Conservation (phyloP, 2,329 filamentous ascomycete genomes). For the Podosphaera xanthii region DNA sequence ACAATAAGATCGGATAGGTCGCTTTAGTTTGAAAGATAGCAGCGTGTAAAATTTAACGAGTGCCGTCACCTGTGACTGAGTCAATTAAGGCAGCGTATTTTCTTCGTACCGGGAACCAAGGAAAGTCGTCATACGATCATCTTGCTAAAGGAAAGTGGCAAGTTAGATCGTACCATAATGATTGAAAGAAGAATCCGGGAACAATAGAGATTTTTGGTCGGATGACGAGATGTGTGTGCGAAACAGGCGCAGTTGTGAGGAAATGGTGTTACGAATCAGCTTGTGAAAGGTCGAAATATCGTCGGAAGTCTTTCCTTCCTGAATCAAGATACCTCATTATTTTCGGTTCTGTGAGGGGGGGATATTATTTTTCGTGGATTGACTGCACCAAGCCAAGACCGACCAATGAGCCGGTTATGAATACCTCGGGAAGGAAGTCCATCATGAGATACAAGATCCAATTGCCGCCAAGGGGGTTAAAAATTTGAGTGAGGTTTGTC, state of each 20-base stretch:
- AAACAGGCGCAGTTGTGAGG: background rate
- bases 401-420: background rate
- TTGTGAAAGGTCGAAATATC: background rate
- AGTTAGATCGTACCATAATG: background rate
- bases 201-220: background rate
- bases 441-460: slow-evolving; percentile 1
- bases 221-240: background rate
- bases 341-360: background rate
- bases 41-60: background rate
- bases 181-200: background rate
- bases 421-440: slow-evolving; percentile 2
- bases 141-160: background rate
- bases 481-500: background rate
- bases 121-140: background rate
- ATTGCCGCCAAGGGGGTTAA: slow-evolving; percentile 1
- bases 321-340: background rate
- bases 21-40: background rate
- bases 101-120: background rate
- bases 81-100: background rate
- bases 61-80: background rate
- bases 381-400: background rate
- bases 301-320: background rate
- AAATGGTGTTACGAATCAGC: background rate
- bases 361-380: background rate
- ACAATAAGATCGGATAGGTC: background rate